These are phyloP conservation scores for Tetrahymena malaccensis DNA, from an alignment of 73 alveolate species.

Conservation along the genomic window DNA sequence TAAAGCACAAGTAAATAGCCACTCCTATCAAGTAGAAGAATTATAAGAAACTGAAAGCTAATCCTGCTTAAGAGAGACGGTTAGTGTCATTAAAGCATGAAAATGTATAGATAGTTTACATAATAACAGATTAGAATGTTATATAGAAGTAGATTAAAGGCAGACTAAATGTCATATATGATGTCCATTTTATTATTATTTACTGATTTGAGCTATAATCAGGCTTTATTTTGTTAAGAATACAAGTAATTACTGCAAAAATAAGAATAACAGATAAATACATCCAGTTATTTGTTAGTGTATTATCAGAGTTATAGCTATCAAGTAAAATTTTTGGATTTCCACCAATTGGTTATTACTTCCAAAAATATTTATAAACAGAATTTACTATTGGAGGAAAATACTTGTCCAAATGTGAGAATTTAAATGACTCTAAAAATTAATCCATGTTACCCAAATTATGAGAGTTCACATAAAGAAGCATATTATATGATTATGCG, in stretches of 20 bases:
- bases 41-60: neutral
- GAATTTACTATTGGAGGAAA: neutral
- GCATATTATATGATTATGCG: neutral
- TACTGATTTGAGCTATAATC: neutral
- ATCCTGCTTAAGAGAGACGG: neutral
- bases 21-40: neutral
- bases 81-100: neutral
- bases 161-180: neutral
- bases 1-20: neutral
- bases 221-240: neutral
- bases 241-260: neutral
- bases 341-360: neutral
- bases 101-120: neutral
- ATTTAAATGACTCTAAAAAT: neutral
- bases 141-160: neutral
- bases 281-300: neutral
- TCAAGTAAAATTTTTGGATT: neutral
- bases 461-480: neutral
- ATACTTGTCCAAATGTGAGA: neutral
- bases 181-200: neutral
- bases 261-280: neutral
- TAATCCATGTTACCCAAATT: neutral
- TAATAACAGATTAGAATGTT: neutral
- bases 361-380: neutral
- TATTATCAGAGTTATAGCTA: neutral